Evolutionary conservation across 2,329 filamentous ascomycete genomes (phyloP).

Genomic region (Botrytis paeoniae): DNA sequence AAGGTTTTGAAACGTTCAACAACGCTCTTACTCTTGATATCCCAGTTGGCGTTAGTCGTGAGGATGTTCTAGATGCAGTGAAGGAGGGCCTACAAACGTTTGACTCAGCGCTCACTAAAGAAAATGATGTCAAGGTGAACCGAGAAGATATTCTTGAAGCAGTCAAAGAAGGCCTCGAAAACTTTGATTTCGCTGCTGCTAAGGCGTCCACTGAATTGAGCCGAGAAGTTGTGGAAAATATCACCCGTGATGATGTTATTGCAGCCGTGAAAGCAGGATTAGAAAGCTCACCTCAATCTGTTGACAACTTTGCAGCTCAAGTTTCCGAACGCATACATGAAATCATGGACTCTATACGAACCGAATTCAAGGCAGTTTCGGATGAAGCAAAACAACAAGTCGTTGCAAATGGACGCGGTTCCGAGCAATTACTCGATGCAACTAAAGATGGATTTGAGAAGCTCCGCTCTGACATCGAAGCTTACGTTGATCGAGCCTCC

Average conservation of each 20-base stretch:
- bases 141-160: constrained; percentile 63
- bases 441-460: constrained; percentile 84
- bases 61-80: constrained; percentile 83
- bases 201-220: constrained; percentile 44
- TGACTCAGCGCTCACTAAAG: constrained; percentile 59
- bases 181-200: constrained; percentile 45
- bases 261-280: constrained; percentile 59
- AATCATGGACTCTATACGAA: constrained; percentile 58
- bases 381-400: constrained; percentile 74
- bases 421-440: constrained; percentile 83
- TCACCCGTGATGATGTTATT: constrained; percentile 54
- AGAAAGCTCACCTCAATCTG: constrained; percentile 43
- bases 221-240: constrained; percentile 53
- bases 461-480: constrained; percentile 75
- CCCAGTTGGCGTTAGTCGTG: constrained; percentile 58
- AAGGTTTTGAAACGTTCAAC: constrained; percentile 57
- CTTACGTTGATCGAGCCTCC: constrained; percentile 70
- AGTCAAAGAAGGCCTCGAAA: constrained; percentile 67
- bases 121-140: constrained; percentile 55
- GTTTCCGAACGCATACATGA: constrained; percentile 59
- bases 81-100: constrained; percentile 76
- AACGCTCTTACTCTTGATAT: constrained; percentile 56
- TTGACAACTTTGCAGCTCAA: constrained; percentile 47
- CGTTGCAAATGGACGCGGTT: constrained; percentile 73
- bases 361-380: constrained; percentile 58